Evolutionary conservation across 257 asterid genomes (phyloP), one percentile per base, ranked within the genome.

Genomic region (Solanum raphanifolium): DNA sequence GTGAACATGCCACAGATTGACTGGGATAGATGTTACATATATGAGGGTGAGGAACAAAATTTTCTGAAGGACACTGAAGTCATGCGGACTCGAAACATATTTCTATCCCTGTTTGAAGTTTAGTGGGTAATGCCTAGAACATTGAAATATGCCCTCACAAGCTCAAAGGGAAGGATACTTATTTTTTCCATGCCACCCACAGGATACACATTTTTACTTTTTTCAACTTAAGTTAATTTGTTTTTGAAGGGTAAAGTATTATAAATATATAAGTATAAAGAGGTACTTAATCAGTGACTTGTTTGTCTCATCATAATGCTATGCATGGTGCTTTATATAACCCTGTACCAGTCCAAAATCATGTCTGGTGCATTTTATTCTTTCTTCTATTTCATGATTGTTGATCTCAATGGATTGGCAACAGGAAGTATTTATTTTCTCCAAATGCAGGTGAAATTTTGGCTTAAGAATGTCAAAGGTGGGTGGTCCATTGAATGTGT

Each of bases 381-480:
- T 36, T 79, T 79, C 84, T 79, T 21, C 27, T 65, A 29, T 41
- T 13, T 79, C 84, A 79, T 79, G 48, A 79, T 43, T 43, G 35
- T 27, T 79, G 11, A 43, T 43, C 65, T 79, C 65, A 38, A 25
- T 76, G 21, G 62, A 76, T 39, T 13, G 38, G 38, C 20, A 41
- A 79, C 11, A 11, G 46, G 7, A 74, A 21, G n/a, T 21, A 25
- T 35, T 23, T 5, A 46, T 46, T 16, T 75, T 58, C 76, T 85
- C 68, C 65, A 74, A 71, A 74, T 38, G 86, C 95, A 97, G 98
- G 99, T 94, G 72, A 96, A 94, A 91, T 91, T 98, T n/a, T 88
- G 94, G 92, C 93, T 97, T 71, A 94, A 89, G 87, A 97, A 93
- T 92, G 96, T 98, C 86, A 96, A 92, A 90, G 94, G 92, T 62